Evolutionary conservation across 352 stramenopile species (phyloP), one percentile per base, ranked within the genome.

Genomic region (Phytophthora tentaculata): DNA sequence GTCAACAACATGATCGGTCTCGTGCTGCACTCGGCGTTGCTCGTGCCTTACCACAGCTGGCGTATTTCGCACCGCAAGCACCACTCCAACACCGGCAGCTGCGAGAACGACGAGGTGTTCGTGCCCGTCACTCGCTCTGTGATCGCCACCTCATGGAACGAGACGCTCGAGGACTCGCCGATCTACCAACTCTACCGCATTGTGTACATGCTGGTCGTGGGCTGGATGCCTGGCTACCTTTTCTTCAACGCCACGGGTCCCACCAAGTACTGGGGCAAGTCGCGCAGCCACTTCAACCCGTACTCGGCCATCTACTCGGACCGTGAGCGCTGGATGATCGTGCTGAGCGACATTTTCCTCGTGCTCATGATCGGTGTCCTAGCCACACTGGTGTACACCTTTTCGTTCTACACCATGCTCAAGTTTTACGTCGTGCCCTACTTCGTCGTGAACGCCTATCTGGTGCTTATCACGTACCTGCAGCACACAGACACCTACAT

Each of bases 21-120:
- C 69, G 77, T 99, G 59, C 80, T 98, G 39, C 97, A 99, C 85
- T 98, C 98, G 71, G 86, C 89, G 28, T 82, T 99, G 37, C 86
- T 99, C 29, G 97, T 99, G 65, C 97, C 97, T 9, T 99, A 99
- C 92, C 98, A 99, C 90, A 98, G 91, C 56, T 99, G 97, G 97
- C 91, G 97, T 68, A 92, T 97, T 74, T 97, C 91, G 43, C 96
- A 99, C 85, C 95, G 94, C 47, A 89, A 97, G 41, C 96, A 99
- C 82, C 96, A 98, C 84, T 98, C 98, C 55, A 95, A 98, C 83
- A 97, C 98, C 47, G 94, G 90, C 24, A 95, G 80, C 64, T 97
- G 88, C 73, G 94, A 98, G 68, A 97, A 99, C 79, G 97, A 98
- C 73, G 97, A 99, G 80, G 97, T 98, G n/a, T 98, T 99, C 66